Conservation (phyloP, 345 rosid species). For the Pelargonium nanum region DNA sequence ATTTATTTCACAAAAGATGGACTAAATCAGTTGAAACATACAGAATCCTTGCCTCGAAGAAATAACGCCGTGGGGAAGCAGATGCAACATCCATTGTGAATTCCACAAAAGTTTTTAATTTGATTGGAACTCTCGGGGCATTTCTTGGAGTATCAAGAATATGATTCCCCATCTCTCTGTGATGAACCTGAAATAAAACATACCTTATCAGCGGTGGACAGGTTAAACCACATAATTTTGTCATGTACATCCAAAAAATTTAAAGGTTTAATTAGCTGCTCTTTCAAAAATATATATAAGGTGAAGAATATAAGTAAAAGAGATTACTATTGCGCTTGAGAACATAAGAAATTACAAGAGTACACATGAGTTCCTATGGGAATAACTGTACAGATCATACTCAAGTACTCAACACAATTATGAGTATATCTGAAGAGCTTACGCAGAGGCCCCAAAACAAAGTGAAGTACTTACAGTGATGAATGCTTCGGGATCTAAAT, state of each 20-base stretch:
- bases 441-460: neutral
- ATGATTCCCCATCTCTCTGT: slow-evolving; percentile 30
- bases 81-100: slow-evolving; percentile 94
- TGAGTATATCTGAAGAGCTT: neutral
- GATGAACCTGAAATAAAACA: slow-evolving; percentile 42
- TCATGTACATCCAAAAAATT: neutral
- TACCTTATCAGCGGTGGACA: neutral
- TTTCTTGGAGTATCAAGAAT: slow-evolving; percentile 11
- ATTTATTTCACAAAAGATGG: neutral
- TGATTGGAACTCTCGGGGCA: slow-evolving; percentile 36
- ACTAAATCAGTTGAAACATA: slow-evolving; percentile 13
- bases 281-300: neutral
- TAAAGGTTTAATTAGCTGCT: no score
- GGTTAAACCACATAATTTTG: neutral
- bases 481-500: slow-evolving; percentile 69
- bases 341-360: neutral
- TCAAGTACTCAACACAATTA: no score
- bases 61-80: slow-evolving; percentile 80
- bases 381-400: no score
- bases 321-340: neutral
- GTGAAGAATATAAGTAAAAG: neutral
- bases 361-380: neutral
- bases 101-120: slow-evolving; percentile 61
- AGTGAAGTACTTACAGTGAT: slow-evolving; percentile 44
- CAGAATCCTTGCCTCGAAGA: slow-evolving; percentile 73